These are phyloP conservation scores for Phytophthora fragariae DNA, from an alignment of 352 stramenopile species.

Conservation along the genomic window DNA sequence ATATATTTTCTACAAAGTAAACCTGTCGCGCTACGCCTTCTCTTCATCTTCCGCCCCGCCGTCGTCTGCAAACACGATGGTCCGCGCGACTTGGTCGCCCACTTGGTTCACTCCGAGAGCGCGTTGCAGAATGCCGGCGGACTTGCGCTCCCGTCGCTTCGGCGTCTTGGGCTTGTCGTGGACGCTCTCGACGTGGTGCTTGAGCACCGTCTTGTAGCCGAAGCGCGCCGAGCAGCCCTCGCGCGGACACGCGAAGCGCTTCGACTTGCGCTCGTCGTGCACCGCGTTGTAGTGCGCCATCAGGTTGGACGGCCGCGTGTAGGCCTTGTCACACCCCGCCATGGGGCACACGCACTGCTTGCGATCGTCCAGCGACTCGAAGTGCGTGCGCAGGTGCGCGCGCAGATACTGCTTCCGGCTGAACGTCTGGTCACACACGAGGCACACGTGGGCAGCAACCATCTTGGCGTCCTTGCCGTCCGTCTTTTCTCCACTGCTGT, in stretches of 20 bases:
- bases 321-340: slow-evolving; percentile 61
- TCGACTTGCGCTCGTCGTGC: slow-evolving; percentile 65
- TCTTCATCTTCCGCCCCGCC: neutral
- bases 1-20: neutral
- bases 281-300: slow-evolving; percentile 82
- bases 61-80: neutral
- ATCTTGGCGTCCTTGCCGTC: neutral
- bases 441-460: slow-evolving; percentile 41
- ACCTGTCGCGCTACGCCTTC: slow-evolving; percentile 8
- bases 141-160: slow-evolving; percentile 39
- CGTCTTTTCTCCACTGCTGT: slow-evolving; percentile 24
- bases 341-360: slow-evolving; percentile 73
- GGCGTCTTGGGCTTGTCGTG: slow-evolving; percentile 50
- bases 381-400: slow-evolving; percentile 68
- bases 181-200: slow-evolving; percentile 68
- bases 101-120: slow-evolving; percentile 46
- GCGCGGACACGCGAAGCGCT: slow-evolving; percentile 70
- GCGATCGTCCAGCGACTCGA: slow-evolving; percentile 66
- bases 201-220: slow-evolving; percentile 79
- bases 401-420: slow-evolving; percentile 62
- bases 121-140: slow-evolving; percentile 42
- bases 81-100: slow-evolving; percentile 19
- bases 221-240: slow-evolving; percentile 69
- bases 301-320: slow-evolving; percentile 77
- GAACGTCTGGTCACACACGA: slow-evolving; percentile 63